Percentiles rank a stretch among this genome's conserved stretches.
Conservation (phyloP, 345 rosid species). For the Melaleuca quinquenervia region DNA sequence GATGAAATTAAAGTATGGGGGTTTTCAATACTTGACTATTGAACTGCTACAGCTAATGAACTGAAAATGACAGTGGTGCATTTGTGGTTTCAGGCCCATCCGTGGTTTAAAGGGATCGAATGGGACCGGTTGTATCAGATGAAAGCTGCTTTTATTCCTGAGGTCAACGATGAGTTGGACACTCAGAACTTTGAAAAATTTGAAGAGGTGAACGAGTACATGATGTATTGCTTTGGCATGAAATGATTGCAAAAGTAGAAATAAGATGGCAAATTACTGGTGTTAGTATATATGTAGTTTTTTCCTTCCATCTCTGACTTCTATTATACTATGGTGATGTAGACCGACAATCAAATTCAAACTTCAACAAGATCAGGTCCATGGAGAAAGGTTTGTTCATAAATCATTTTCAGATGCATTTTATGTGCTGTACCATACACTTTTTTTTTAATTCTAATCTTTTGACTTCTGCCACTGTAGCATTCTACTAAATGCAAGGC, state of each 20-base stretch:
- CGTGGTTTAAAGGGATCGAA: constrained; percentile 75
- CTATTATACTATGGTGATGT: constrained; percentile 8
- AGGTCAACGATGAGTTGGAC: constrained; percentile 94
- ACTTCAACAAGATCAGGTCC: constrained; percentile 60
- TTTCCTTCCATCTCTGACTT: background rate
- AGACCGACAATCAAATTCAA: constrained; percentile 58
- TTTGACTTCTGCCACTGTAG: background rate
- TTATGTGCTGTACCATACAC: background rate
- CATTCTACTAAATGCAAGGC: background rate
- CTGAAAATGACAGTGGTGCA: background rate
- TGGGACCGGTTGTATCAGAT: constrained; percentile 83
- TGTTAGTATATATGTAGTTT: background rate
- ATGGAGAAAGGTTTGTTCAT: constrained; percentile 66
- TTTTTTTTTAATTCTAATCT: background rate
- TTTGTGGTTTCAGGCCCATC: constrained; percentile 51
- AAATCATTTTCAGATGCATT: background rate
- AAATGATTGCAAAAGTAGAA: background rate
- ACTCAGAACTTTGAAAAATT: constrained; percentile 97
- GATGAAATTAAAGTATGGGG: constrained; percentile 80
- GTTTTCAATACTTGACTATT: background rate
- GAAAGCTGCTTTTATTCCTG: constrained; percentile 93
- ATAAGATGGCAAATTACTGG: background rate
- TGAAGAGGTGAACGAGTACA: constrained; percentile 60
- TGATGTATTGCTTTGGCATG: background rate
- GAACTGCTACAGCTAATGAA: background rate